A percentile compares a stretch with the other conserved stretches of the same genome.
Conservation (phyloP, 305 asterid genomes). For the Stenogyne calaminthoides region DNA sequence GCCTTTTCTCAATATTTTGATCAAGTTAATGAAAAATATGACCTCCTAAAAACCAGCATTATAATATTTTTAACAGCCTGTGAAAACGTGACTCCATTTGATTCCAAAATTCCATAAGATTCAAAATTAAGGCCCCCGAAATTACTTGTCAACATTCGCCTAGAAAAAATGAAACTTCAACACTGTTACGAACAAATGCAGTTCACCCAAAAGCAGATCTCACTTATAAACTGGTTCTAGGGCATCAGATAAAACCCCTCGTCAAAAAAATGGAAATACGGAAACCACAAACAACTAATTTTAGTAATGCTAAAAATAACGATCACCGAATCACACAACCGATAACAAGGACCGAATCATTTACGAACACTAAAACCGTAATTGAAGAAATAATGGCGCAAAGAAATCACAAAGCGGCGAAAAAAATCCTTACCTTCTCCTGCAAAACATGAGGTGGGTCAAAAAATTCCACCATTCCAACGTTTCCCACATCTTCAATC, state of each 20-base stretch:
- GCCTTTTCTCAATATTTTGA: constrained; percentile 1
- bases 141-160: background rate
- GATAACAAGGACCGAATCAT: background rate
- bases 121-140: background rate
- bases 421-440: constrained; percentile 58
- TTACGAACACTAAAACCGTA: constrained; percentile 13
- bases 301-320: constrained; percentile 23
- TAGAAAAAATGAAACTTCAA: constrained; percentile 10
- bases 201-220: constrained; percentile 48
- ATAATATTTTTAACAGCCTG: background rate
- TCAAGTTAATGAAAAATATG: constrained; percentile 18
- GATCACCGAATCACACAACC: constrained; percentile 31
- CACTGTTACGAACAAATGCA: constrained; percentile 25
- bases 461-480: constrained; percentile 88
- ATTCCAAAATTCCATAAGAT: background rate
- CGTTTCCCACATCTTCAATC: constrained; percentile 96
- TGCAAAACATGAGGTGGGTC: constrained; percentile 75
- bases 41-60: constrained; percentile 1
- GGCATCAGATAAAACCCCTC: constrained; percentile 27
- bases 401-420: background rate
- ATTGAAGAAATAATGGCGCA: constrained; percentile 6
- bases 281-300: constrained; percentile 21
- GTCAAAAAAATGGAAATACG: background rate
- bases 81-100: constrained; percentile 1
- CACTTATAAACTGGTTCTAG: constrained; percentile 29